Base-by-base conservation (phyloP, 768 basidiomycete genomes). In the Suillus luteus region DNA sequence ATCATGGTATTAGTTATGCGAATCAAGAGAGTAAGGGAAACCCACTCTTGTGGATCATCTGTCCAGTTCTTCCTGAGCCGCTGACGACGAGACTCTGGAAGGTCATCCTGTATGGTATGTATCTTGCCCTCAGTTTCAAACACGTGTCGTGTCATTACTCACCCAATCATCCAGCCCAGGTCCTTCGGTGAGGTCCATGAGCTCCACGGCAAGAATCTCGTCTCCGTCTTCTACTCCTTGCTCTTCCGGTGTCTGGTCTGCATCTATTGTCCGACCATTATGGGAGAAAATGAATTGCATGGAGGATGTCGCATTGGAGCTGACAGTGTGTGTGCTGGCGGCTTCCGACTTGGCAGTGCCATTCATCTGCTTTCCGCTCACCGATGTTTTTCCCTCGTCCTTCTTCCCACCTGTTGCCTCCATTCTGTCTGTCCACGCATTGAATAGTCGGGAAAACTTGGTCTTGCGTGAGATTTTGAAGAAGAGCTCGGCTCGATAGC, bases 401-500 rank as follows among this genome's bases (percentile, higher is more conserved):
- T 83, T 86, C 78, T 83, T 83, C 63, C 82, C 71, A 24, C 74
- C 76, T 11, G 79, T 78, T 66, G 80, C 78, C 73, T 93, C 92
- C 93, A 95, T 95, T 66, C 93, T 83, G 59, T 91, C 91, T 33
- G 91, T 92, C 92, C 93, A 95, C 37, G 92, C 90, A 69, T 87
- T 89, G 75, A 95, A 93, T 62, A 95, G 81, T 62, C 90, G 84
- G 62, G 88, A 87, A 40, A 95, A 81, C 73, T 93, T 94, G 33
- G 91, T 93, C 77, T 94, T 94, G 73, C 93, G 89, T 10, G 91
- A 92, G 67, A 95, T 92, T 76, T 93, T 95, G 85, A 95, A 95
- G 80, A 92, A 93, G 48, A 95, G 83, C 70, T 95, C 93, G 5
- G 93, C 92, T 52, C 93, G 90, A 73, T 94, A 94, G 69, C 90